Evolutionary conservation across 176 grass and related monocot genomes (phyloP).

Genomic region (Raddia guianensis): DNA sequence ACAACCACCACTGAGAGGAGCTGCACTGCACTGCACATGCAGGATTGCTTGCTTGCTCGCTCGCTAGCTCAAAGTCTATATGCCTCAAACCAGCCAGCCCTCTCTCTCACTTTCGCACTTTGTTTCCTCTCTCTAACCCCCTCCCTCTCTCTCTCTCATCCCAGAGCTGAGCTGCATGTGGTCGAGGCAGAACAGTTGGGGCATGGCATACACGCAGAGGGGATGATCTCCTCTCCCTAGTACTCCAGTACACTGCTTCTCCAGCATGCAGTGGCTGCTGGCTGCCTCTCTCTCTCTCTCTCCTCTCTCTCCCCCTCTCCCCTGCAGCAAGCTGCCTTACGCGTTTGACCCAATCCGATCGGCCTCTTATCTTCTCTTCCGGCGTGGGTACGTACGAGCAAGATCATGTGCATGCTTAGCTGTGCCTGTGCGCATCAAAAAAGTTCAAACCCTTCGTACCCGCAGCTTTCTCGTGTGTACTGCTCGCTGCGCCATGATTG

Average conservation of each 20-base stretch:
- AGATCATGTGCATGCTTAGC: constrained; percentile 27
- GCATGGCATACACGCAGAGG: constrained; percentile 41
- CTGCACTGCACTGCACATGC: too few species aligned
- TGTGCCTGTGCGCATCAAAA: constrained; percentile 34
- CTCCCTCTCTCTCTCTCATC: constrained; percentile 35
- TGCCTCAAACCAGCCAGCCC: constrained; percentile 37
- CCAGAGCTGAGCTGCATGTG: constrained; percentile 48
- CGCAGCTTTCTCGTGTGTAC: constrained; percentile 55
- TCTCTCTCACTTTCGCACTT: constrained; percentile 20
- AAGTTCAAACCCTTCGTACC: background rate
- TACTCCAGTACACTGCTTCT: background rate
- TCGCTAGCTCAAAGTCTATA: constrained; percentile 33
- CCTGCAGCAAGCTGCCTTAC: background rate
- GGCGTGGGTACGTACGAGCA: constrained; percentile 40
- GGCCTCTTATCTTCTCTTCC: background rate
- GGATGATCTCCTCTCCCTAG: constrained; percentile 42
- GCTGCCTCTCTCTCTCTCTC: background rate
- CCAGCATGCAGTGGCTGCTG: constrained; percentile 22
- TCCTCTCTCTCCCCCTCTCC: background rate
- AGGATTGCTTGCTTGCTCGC: too few species aligned
- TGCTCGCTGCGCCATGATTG: constrained; percentile 43
- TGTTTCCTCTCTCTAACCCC: constrained; percentile 37
- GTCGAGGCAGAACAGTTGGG: constrained; percentile 38
- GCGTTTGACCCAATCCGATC: constrained; percentile 61
- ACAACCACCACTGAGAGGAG: background rate